These are phyloP conservation scores for Solanum chaucha DNA, from an alignment of 257 asterid species.

Conservation along the genomic window DNA sequence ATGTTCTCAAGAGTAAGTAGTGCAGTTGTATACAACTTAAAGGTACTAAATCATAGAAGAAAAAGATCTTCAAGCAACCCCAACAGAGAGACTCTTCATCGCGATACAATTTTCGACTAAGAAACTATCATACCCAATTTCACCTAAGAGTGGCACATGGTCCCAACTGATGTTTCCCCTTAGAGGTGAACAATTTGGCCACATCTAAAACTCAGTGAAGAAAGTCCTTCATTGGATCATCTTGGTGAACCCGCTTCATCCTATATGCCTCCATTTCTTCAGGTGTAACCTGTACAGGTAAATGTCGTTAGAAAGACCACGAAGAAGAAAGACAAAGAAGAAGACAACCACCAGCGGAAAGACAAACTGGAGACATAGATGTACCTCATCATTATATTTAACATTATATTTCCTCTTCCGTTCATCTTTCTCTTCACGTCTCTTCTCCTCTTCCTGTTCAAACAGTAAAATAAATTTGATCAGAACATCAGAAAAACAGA, in stretches of 20 bases:
- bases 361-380: background rate
- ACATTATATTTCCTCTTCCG: conserved; percentile 83
- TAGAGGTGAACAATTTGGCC: background rate
- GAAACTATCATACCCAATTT: background rate
- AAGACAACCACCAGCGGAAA: background rate
- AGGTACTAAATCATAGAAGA: background rate
- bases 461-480: background rate
- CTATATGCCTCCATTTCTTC: conserved; percentile 73
- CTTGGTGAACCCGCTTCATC: conserved; percentile 60
- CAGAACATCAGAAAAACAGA: background rate
- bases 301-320: background rate
- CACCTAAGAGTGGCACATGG: background rate
- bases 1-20: background rate
- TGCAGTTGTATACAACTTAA: background rate
- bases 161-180: background rate
- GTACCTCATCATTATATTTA: conserved; percentile 85
- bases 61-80: background rate
- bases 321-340: background rate
- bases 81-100: background rate
- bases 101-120: background rate
- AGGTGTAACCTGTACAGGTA: conserved; percentile 36
- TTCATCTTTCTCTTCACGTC: conserved; percentile 75
- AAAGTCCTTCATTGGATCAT: conserved; percentile 73
- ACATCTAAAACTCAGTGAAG: conserved; percentile 17
- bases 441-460: conserved; percentile 69